A percentile compares a stretch with the other conserved stretches of the same genome.
These are phyloP conservation scores for Fragilaria crotonensis DNA, from an alignment of 108 stramenopile genomes.

Conservation along the genomic window DNA sequence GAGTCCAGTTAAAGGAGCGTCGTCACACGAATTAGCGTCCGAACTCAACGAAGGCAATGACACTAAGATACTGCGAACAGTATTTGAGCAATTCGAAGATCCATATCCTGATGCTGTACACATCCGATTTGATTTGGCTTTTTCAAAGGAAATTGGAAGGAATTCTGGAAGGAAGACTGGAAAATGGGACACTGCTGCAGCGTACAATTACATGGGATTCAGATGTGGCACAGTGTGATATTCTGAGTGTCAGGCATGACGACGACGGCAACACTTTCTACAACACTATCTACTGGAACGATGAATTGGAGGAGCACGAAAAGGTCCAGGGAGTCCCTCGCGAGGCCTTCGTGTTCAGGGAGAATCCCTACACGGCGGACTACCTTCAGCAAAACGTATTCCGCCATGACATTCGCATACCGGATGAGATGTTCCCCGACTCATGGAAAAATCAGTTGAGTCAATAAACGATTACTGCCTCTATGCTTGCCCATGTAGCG, in stretches of 20 bases:
- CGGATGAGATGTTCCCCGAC: constrained; percentile 47
- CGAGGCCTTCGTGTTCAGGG: constrained; percentile 30
- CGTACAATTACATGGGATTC: background rate
- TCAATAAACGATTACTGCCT: too few relatives aligned
- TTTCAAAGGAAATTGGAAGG: background rate
- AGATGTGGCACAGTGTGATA: constrained; percentile 4
- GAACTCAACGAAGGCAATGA: constrained; percentile 32
- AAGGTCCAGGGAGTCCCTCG: constrained; percentile 27
- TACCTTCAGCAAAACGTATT: constrained; percentile 37
- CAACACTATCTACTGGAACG: constrained; percentile 1
- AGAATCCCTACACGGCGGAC: constrained; percentile 37
- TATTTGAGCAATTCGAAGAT: constrained; percentile 32
- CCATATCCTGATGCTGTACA: constrained; percentile 22
- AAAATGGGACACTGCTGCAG: background rate
- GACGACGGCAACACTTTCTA: constrained; percentile 5
- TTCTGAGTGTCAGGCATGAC: constrained; percentile 2
- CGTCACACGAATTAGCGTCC: constrained; percentile 30
- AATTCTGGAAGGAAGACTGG: background rate
- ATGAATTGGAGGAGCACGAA: constrained; percentile 2
- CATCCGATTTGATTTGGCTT: background rate
- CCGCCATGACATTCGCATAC: constrained; percentile 44
- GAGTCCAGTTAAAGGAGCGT: constrained; percentile 9
- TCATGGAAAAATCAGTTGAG: constrained; percentile 49
- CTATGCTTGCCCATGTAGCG: too few relatives aligned
- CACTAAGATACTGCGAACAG: constrained; percentile 23